These are phyloP conservation scores for Colletotrichum spaethianum DNA, from an alignment of 2,329 filamentous ascomycete species.

Conservation along the genomic window DNA sequence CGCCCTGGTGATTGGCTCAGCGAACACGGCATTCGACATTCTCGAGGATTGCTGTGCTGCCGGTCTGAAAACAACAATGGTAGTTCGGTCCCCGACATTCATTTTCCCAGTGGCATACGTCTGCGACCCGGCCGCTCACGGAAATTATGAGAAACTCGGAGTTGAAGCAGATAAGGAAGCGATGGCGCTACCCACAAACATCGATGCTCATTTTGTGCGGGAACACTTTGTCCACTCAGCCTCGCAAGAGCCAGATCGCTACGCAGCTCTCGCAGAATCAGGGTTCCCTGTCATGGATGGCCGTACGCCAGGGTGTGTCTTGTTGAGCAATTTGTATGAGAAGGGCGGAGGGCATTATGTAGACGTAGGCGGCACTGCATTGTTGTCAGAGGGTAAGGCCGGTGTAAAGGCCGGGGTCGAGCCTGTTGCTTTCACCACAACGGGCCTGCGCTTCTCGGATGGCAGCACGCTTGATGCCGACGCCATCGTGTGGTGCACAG, in stretches of 20 bases:
- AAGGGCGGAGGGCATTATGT: conserved; percentile 53
- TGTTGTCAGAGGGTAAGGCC: conserved; percentile 49
- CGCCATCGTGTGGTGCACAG: conserved; percentile 54
- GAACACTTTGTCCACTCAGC: background rate
- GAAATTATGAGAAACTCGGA: conserved; percentile 39
- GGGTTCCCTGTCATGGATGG: conserved; percentile 27
- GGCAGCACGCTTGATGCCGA: conserved; percentile 49
- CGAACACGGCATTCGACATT: conserved; percentile 59
- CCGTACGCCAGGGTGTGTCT: conserved; percentile 8
- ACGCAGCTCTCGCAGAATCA: background rate
- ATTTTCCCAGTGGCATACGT: conserved; percentile 50
- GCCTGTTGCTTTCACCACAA: conserved; percentile 48
- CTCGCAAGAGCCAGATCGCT: conserved; percentile 26
- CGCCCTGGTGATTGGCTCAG: conserved; percentile 54
- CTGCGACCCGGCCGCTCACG: background rate
- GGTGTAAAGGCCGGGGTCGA: conserved; percentile 47
- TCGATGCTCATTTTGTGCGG: conserved; percentile 8
- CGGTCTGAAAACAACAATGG: conserved; percentile 51
- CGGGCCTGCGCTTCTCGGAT: conserved; percentile 50
- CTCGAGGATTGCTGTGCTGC: conserved; percentile 51
- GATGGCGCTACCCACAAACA: conserved; percentile 7
- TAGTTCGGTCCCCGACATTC: conserved; percentile 53
- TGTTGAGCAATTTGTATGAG: conserved; percentile 45
- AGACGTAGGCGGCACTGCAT: conserved; percentile 47
- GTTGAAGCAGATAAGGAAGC: conserved; percentile 12